These are phyloP conservation scores for Mycosphaerelloides madeirae DNA, from an alignment of 2,329 filamentous ascomycete genomes.

Conservation along the genomic window DNA sequence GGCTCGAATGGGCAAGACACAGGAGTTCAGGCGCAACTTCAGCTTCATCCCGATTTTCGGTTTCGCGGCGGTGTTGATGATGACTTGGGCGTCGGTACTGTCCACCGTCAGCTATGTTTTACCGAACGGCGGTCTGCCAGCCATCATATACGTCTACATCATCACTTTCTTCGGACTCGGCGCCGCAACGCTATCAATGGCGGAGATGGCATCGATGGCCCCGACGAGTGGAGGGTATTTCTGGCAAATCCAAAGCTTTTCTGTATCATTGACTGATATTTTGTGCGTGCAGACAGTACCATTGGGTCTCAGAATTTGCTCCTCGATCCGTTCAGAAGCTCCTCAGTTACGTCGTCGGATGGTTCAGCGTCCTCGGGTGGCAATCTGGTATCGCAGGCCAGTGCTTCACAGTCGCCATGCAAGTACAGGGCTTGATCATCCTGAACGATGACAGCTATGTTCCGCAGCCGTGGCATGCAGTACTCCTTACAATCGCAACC, in stretches of 20 bases:
- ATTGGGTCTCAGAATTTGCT: constrained; percentile 39
- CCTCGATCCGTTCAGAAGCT: constrained; percentile 39
- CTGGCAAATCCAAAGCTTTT: too few species aligned
- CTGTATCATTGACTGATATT: too few species aligned
- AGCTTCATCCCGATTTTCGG: constrained; percentile 25
- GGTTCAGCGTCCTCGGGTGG: constrained; percentile 40
- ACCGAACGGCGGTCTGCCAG: constrained; percentile 27
- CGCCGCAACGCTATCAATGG: constrained; percentile 20
- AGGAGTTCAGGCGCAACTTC: constrained; percentile 20
- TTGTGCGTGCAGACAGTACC: constrained; percentile 31
- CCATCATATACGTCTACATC: constrained; percentile 21
- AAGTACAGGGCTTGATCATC: constrained; percentile 44
- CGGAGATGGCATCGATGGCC: constrained; percentile 24
- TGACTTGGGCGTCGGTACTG: constrained; percentile 27
- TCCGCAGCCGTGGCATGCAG: constrained; percentile 42
- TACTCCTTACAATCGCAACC: constrained; percentile 35
- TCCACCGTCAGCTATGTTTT: constrained; percentile 23
- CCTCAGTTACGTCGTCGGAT: constrained; percentile 41
- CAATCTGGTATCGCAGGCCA: constrained; percentile 38
- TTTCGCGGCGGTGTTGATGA: constrained; percentile 28
- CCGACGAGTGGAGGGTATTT: constrained; percentile 36
- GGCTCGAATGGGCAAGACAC: constrained; percentile 19
- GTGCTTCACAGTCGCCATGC: constrained; percentile 41
- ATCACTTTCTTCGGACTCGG: constrained; percentile 21
- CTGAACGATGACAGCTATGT: constrained; percentile 41